Evolutionary conservation across 495 filamentous ascomycete species (phyloP), one percentile per base, ranked within the genome.

Genomic region (Lasiosphaeria miniovina): DNA sequence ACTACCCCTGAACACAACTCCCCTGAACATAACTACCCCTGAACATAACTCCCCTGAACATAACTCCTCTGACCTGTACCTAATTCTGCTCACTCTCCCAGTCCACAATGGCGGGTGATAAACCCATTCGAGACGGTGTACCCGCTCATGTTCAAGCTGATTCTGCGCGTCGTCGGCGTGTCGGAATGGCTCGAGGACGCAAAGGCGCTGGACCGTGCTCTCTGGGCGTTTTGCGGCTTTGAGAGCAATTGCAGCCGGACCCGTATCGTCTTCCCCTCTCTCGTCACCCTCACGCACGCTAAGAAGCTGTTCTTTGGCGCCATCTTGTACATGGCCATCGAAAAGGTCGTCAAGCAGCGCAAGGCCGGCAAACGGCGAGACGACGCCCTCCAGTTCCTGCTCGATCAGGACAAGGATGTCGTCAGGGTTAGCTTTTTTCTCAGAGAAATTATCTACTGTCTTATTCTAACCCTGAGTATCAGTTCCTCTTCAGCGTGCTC

Each of bases 301-400:
- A 60, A 68, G 51, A 65, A 72, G 11, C 63, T 67, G 35, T 61
- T 63, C 61, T 69, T 67, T 31, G 76, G 75, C 17, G 68, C 62
- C 4, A 57, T 68, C 33, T 65, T 83, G 7, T 77, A 74, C 64
- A 69, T 72, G 58, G 59, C 77, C 40, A 56, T 83, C 48, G 67
- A 72, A 40, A 62, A 64, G 3, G 65, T 79, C 43, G 66, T 79
- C 31, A 63, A 78, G 52, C 61, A 68, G 46, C 65, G 80, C 7
- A 70, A 70, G 51, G 71, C 58, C 6, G 76, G 73, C 3, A 57
- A 52, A 17, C 64, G 72, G 40, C 64, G 66, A 35, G 74, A 81
- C 4, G 80, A 83, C 63, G 57, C 77, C 2, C 35, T 81, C 60
- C 79, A 82, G 62, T 74, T 65, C 40, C 53, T 81, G 36, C 65